These are phyloP conservation scores for Xylaria polymorpha DNA, from an alignment of 2,329 filamentous ascomycete genomes.

Conservation along the genomic window DNA sequence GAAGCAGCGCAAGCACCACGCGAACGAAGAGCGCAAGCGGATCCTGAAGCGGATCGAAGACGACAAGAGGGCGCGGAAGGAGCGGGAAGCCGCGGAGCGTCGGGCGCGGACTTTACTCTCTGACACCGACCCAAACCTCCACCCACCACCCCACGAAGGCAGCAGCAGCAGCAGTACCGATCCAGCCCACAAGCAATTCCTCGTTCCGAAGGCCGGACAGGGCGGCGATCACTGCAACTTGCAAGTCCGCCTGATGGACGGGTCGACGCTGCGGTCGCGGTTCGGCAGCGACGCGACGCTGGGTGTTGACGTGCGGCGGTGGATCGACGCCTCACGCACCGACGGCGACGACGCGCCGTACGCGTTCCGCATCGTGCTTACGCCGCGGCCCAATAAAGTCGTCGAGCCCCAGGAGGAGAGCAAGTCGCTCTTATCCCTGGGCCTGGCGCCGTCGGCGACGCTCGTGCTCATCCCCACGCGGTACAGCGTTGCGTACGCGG, in stretches of 20 bases:
- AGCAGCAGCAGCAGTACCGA: neutral
- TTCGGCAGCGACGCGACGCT: constrained; percentile 76
- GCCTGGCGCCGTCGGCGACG: constrained; percentile 81
- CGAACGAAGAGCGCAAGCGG: constrained; percentile 74
- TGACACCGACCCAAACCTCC: no score
- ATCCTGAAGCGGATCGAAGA: constrained; percentile 81
- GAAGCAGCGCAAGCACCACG: constrained; percentile 73
- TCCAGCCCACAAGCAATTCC: constrained; percentile 38
- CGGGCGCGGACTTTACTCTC: constrained; percentile 45
- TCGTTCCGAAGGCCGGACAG: constrained; percentile 38
- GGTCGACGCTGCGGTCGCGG: constrained; percentile 77
- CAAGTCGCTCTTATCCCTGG: constrained; percentile 74
- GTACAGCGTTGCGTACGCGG: constrained; percentile 57
- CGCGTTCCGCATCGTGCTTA: constrained; percentile 84
- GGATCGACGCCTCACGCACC: constrained; percentile 75
- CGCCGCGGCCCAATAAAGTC: constrained; percentile 78
- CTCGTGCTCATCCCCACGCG: constrained; percentile 80
- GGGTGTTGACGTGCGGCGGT: constrained; percentile 73
- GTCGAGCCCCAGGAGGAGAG: constrained; percentile 82
- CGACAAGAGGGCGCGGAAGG: constrained; percentile 76
- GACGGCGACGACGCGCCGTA: constrained; percentile 73
- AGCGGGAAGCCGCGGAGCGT: constrained; percentile 62
- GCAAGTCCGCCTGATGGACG: constrained; percentile 86
- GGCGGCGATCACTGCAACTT: constrained; percentile 65
- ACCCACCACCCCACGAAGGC: constrained; percentile 41